These are phyloP conservation scores for Omphalotus olearius DNA, from an alignment of 1,284 basidiomycete genomes.

Conservation along the genomic window DNA sequence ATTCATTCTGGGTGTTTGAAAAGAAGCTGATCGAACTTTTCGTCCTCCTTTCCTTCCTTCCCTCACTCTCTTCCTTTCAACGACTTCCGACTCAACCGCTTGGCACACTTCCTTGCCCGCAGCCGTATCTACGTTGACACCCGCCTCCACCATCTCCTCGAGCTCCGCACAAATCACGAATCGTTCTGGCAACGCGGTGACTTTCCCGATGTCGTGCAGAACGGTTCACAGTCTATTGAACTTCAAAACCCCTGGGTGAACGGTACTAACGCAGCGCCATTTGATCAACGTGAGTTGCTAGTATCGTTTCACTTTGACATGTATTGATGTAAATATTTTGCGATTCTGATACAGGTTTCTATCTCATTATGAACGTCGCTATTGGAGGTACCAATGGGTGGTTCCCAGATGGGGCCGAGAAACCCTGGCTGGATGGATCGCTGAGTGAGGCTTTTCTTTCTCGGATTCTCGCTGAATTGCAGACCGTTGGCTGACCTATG, in stretches of 20 bases:
- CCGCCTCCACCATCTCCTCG: constrained; percentile 64
- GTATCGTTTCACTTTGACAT: too few species aligned
- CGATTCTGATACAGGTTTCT: constrained; percentile 64
- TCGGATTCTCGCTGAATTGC: not conserved
- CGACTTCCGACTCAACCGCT: too few species aligned
- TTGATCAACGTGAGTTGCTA: constrained; percentile 66
- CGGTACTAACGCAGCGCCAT: constrained; percentile 68
- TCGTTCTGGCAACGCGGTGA: constrained; percentile 76
- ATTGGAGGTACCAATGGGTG: constrained; percentile 85
- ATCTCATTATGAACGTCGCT: constrained; percentile 76
- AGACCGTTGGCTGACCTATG: not conserved
- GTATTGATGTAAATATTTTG: constrained; percentile 3
- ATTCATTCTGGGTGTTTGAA: not conserved
- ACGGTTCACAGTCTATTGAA: constrained; percentile 63
- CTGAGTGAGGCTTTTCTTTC: constrained; percentile 35
- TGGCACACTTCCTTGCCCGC: constrained; percentile 1
- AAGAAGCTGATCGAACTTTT: too few species aligned
- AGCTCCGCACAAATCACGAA: constrained; percentile 51
- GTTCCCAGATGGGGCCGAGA: constrained; percentile 77
- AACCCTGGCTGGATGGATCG: constrained; percentile 78
- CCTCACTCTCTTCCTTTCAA: not conserved
- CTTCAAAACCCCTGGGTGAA: constrained; percentile 66
- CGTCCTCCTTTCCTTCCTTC: not conserved
- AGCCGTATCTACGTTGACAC: constrained; percentile 77
- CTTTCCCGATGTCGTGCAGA: constrained; percentile 72